phyloP scores from a whole-genome alignment of 2,329 filamentous ascomycete species.

The Esteya vermicola region DNA sequence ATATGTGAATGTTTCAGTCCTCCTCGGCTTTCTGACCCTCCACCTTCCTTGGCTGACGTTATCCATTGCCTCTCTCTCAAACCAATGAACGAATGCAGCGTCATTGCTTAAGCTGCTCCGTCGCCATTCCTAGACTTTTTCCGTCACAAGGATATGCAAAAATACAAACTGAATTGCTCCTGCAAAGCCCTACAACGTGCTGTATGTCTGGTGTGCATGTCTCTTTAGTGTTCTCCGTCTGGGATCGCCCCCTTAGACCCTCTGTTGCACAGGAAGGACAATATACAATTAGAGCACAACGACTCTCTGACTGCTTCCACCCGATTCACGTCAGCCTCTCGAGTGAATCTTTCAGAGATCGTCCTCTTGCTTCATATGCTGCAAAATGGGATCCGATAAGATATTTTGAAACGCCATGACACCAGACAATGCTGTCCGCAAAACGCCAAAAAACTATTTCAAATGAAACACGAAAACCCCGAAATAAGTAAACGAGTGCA shows the following conservation, averaged over 20 bases:
- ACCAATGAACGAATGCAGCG: too few relatives aligned
- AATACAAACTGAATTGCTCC: conserved; percentile 12
- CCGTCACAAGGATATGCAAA: background rate
- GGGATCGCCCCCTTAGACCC: background rate
- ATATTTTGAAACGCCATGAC: conserved; percentile 13
- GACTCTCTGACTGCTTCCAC: too few relatives aligned
- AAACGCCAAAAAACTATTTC: too few relatives aligned
- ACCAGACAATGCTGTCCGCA: conserved; percentile 14
- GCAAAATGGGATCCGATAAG: background rate
- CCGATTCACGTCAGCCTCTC: too few relatives aligned
- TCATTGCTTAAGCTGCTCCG: too few relatives aligned
- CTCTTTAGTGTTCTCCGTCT: background rate
- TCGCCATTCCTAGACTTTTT: background rate
- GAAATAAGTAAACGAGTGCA: background rate
- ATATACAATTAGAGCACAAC: too few relatives aligned
- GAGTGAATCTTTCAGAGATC: too few relatives aligned
- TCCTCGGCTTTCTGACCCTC: background rate
- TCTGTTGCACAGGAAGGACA: too few relatives aligned
- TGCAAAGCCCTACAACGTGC: conserved; percentile 1
- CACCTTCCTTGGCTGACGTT: too few relatives aligned
- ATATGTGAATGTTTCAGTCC: background rate
- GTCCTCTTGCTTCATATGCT: conserved; percentile 1
- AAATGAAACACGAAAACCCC: background rate
- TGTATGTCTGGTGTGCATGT: too few relatives aligned
- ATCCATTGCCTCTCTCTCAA: background rate